Conservation (phyloP, 2,329 filamentous ascomycete species). For the Lachnellula cervina region DNA sequence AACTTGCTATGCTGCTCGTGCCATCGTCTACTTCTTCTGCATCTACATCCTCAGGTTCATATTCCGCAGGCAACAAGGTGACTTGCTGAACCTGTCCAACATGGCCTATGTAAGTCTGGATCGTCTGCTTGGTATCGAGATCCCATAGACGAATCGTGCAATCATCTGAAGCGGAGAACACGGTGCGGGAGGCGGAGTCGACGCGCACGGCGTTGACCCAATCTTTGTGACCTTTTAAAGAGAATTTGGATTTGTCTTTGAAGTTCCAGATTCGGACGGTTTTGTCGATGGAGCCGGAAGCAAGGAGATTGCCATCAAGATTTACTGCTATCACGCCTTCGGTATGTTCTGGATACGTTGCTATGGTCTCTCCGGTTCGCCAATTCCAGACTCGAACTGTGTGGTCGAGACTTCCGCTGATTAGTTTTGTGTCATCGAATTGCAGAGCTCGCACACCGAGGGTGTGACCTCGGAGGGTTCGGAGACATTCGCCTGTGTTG, state of each 20-base stretch:
- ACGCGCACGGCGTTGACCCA: slow-evolving; percentile 97
- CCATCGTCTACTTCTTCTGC: slow-evolving; percentile 52
- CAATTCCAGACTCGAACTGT: slow-evolving; percentile 96
- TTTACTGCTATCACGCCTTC: slow-evolving; percentile 83
- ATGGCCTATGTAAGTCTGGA: slow-evolving; percentile 77
- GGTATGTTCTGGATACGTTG: slow-evolving; percentile 72
- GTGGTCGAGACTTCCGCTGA: slow-evolving; percentile 82
- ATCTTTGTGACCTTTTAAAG: slow-evolving; percentile 78
- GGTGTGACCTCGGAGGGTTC: slow-evolving; percentile 79
- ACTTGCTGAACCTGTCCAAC: slow-evolving; percentile 95
- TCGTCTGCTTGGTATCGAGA: slow-evolving; percentile 74
- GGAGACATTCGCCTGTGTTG: slow-evolving; percentile 77
- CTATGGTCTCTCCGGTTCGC: slow-evolving; percentile 82
- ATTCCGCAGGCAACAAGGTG: slow-evolving; percentile 75
- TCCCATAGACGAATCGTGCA: slow-evolving; percentile 91
- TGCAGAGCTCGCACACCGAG: slow-evolving; percentile 83
- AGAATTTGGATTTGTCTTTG: slow-evolving; percentile 72
- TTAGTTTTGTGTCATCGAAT: slow-evolving; percentile 87
- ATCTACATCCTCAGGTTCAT: slow-evolving; percentile 75
- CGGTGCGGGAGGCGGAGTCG: slow-evolving; percentile 73
- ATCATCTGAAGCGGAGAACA: slow-evolving; percentile 92
- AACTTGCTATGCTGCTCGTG: slow-evolving; percentile 30
- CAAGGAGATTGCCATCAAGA: slow-evolving; percentile 78
- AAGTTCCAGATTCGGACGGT: slow-evolving; percentile 94
- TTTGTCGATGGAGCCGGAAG: slow-evolving; percentile 83